A percentile compares a stretch with the other conserved stretches of the same genome.
phyloP scores from a whole-genome alignment of 352 stramenopile species.

The Pilasporangium apinafurcum region DNA sequence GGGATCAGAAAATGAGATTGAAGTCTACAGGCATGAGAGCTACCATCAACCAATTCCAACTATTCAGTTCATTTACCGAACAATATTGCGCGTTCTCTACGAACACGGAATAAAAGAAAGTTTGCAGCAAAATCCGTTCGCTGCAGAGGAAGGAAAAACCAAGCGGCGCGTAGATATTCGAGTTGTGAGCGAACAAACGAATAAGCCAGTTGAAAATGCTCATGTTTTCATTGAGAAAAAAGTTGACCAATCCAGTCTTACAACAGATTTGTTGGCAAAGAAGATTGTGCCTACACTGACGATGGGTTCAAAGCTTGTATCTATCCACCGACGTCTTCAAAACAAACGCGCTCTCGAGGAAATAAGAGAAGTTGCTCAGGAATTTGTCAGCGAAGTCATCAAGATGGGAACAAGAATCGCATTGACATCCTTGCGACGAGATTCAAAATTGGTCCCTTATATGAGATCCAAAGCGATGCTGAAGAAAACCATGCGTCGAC shows the following conservation, averaged over 20 bases:
- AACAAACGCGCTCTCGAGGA: slow-evolving; percentile 36
- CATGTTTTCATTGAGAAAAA: slow-evolving; percentile 62
- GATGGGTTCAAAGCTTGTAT: slow-evolving; percentile 56
- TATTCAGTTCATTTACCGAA: slow-evolving; percentile 42
- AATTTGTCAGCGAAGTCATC: slow-evolving; percentile 29
- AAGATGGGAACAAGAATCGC: slow-evolving; percentile 21
- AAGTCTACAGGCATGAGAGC: slow-evolving; percentile 41
- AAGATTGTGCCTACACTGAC: slow-evolving; percentile 57
- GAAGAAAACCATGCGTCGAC: slow-evolving; percentile 32
- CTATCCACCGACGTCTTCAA: slow-evolving; percentile 49
- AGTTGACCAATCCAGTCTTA: slow-evolving; percentile 24
- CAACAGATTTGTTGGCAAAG: slow-evolving; percentile 43
- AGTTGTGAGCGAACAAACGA: slow-evolving; percentile 48
- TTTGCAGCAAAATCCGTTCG: slow-evolving; percentile 57
- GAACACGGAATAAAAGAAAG: slow-evolving; percentile 62
- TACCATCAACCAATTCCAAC: slow-evolving; percentile 24
- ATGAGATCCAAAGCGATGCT: slow-evolving; percentile 38
- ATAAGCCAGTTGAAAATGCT: slow-evolving; percentile 27
- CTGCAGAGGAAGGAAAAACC: slow-evolving; percentile 25
- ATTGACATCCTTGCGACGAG: slow-evolving; percentile 19
- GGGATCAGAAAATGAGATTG: slow-evolving; percentile 17
- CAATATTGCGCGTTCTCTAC: slow-evolving; percentile 30
- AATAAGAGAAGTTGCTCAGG: slow-evolving; percentile 11
- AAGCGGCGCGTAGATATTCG: slow-evolving; percentile 46
- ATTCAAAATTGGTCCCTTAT: slow-evolving; percentile 37